Evolutionary conservation across 73 alveolate genomes (phyloP).

Genomic region (Symbiodinium pilosum): DNA sequence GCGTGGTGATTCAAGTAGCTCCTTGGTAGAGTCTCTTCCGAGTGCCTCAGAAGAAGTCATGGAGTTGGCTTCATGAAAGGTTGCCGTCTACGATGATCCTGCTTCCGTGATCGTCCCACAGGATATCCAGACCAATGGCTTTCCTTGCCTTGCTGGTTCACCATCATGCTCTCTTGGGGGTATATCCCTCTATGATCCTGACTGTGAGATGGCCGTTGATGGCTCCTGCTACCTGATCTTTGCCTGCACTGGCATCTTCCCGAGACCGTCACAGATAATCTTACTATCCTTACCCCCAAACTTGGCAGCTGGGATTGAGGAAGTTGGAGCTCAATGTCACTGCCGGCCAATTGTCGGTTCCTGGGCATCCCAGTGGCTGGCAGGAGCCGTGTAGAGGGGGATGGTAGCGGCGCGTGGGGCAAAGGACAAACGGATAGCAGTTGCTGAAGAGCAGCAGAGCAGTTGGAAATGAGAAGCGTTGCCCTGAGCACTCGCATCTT

Average conservation of each 20-base stretch:
- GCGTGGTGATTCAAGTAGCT: background rate
- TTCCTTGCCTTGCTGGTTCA: constrained; percentile 47
- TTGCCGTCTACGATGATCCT: constrained; percentile 53
- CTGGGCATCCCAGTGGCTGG: constrained; percentile 61
- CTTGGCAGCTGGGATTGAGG: background rate
- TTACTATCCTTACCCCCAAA: background rate
- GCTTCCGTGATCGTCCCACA: background rate
- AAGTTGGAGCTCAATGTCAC: constrained; percentile 33
- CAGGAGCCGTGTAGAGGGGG: background rate
- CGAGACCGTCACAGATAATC: too few species aligned
- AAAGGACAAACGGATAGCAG: too few species aligned
- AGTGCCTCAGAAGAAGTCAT: background rate
- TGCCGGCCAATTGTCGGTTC: constrained; percentile 27
- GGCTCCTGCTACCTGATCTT: constrained; percentile 69
- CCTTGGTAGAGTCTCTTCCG: background rate
- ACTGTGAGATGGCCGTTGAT: constrained; percentile 40
- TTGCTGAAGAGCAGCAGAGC: too few species aligned
- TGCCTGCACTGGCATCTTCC: background rate
- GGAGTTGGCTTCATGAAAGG: background rate
- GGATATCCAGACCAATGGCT: background rate
- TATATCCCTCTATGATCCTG: constrained; percentile 34
- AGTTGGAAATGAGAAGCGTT: too few species aligned
- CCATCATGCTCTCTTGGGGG: constrained; percentile 39
- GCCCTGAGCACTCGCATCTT: too few species aligned
- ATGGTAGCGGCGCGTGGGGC: too few species aligned